phyloP scores from a whole-genome alignment of 306 rosid species.

The Luffa aegyptiaca region DNA sequence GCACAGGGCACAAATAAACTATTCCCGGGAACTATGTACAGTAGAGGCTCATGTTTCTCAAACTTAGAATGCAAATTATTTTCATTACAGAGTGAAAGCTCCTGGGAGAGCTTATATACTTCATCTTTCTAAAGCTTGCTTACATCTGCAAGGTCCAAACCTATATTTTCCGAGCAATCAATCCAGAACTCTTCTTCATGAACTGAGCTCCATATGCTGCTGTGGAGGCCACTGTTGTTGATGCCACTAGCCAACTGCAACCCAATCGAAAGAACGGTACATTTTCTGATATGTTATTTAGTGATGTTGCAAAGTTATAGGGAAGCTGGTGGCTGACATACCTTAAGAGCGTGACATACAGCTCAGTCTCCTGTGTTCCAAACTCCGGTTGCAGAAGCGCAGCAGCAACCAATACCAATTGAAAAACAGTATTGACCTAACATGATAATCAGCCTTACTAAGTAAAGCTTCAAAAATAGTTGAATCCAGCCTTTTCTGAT shows the following conservation, averaged over 20 bases:
- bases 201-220: conserved; percentile 59
- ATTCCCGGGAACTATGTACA: background rate
- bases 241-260: conserved; percentile 86
- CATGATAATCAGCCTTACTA: conserved; percentile 10
- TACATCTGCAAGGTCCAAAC: background rate
- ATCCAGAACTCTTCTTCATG: conserved; percentile 26
- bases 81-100: background rate
- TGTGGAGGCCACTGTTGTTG: conserved; percentile 58
- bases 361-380: conserved; percentile 63
- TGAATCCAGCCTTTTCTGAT: background rate
- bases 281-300: background rate
- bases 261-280: background rate
- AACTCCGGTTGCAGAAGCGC: conserved; percentile 89
- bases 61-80: background rate
- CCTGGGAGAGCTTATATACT: too few relatives aligned
- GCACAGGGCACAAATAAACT: background rate
- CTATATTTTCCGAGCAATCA: conserved; percentile 16
- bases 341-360: conserved; percentile 62
- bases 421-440: conserved; percentile 93
- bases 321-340: conserved; percentile 9
- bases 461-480: background rate
- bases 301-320: background rate
- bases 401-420: conserved; percentile 63
- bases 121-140: background rate
- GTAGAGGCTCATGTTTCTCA: background rate